phyloP scores from a whole-genome alignment of 305 asterid species.

The Solanum chacoense region DNA sequence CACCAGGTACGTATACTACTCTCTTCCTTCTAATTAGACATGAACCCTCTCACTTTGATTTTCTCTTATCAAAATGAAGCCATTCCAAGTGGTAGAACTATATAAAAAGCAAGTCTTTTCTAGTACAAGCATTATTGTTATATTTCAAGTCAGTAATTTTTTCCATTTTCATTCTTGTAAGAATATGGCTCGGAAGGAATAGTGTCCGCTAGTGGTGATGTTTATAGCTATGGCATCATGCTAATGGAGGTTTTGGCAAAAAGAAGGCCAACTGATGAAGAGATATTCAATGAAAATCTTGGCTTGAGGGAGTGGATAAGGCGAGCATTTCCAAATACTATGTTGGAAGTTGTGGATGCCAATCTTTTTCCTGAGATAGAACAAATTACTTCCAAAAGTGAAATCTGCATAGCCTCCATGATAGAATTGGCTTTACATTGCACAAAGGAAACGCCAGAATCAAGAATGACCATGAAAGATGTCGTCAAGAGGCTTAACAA shows the following conservation, averaged over 20 bases:
- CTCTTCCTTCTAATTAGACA: neutral
- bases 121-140: neutral
- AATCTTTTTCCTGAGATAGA: neutral
- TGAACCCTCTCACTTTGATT: neutral
- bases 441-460: neutral
- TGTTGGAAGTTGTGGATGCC: slow-evolving; percentile 5
- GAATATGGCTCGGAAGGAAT: slow-evolving; percentile 22
- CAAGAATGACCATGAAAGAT: neutral
- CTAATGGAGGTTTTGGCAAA: slow-evolving; percentile 12
- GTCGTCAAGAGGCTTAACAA: neutral
- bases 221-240: slow-evolving; percentile 19
- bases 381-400: neutral
- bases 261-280: slow-evolving; percentile 12
- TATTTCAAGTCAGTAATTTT: neutral
- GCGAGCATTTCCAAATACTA: neutral
- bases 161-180: neutral
- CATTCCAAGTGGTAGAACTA: neutral
- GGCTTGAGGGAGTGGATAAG: slow-evolving; percentile 10
- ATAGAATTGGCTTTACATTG: neutral
- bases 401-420: neutral
- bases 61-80: neutral
- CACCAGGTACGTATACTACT: slow-evolving; percentile 15
- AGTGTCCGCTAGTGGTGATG: slow-evolving; percentile 18
- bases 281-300: slow-evolving; percentile 11
- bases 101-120: neutral